Evolutionary conservation across 768 basidiomycete species (phyloP), one percentile per base, ranked within the genome.

Genomic region (Ephemerocybe angulata): DNA sequence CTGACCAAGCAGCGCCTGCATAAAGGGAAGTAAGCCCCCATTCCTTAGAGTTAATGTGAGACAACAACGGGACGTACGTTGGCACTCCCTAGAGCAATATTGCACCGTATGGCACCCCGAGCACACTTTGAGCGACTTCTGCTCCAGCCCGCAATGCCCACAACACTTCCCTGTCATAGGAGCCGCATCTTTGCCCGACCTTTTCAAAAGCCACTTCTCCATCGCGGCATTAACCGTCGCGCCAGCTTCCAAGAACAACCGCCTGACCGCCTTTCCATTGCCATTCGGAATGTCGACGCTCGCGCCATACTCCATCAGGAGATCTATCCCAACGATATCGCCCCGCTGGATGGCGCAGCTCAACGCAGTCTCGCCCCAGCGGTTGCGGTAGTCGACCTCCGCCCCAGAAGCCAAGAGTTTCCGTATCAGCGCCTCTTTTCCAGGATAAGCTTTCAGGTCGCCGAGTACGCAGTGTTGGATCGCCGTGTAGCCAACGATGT

Each of bases 1-100:
- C 52, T 41, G 68, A 64, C 84, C 83, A 84, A 25, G 77, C 70
- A 10, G 59, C 60, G 22, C 67, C 84, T 84, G 54, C 17, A n/a
- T 19, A 19, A 29, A 35, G 27, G 24, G 22, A 22, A 48, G 46
- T 50, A 8, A 6, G 8, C 22, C 7, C 13, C 42, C 12, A 33
- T 27, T 42, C 46, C 43, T 46, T 4, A 15, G 30, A 55, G 7
- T 5, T 27, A 35, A 24, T 28, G 10, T 15, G 37, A 25, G 27
- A 28, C n/a, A 28, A 17, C 29, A 44, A 17, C n/a, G 49, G 0
- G 19, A 67, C 79, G 3, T 60, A 81, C 83, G 67, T 65, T 84
- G 84, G 57, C 84, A 84, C 29, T 75, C 76, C 1, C 66, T 58
- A 4, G 81, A 82, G 53, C 84, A 85, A 57, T 85, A 85, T 22